Base-by-base conservation (phyloP, 1,139 yeast species). In the Scheffersomyces parashehatae region DNA sequence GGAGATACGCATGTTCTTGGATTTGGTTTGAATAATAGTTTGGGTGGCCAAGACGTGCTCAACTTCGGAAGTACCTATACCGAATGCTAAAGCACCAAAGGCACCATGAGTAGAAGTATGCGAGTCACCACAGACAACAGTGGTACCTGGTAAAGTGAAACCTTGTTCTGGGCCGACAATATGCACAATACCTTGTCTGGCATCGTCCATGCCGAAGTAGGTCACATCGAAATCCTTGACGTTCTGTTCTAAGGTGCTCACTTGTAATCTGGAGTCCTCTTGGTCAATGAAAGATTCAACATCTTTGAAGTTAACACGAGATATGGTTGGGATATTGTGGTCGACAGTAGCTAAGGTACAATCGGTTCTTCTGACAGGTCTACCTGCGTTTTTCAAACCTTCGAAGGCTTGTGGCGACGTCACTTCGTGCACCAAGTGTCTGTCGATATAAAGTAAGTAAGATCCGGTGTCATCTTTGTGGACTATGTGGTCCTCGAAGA, bases 61-160 rank as follows among this genome's bases (percentile, higher is more conserved):
- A 44, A 93, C 99, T 70, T 93, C 99, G 4, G 98, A 91, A 48
- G 99, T 93, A 67, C 99, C 99, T 58, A 93, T 93, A 70, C 99
- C 99, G 60, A 93, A 93, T 11, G 99, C 99, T 49, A 93, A 79
- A n/a, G 98, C 75, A 50, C 99, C 99, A 62, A 93, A 93, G 35
- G 99, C 99, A 58, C 99, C 99, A 62, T 93, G 99, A 2, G 99
- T 93, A 3, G 97, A 89, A 30, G 99, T 93, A 65, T 93, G 99
- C 3, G 97, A 89, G 66, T 93, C 99, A 64, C 99, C 99, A 72
- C 99, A 93, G 40, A 93, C 99, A 35, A 93, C 97, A 3, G 99
- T 93, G 44, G 98, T 89, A 58, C 99, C 99, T 26, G 99, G 99
- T 44, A 93, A 77, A 29, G 99, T 93, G 71, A 93, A 93, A 37